Evolutionary conservation across 306 rosid genomes (phyloP), one percentile per base, ranked within the genome.

Genomic region (Prunus davidiana): DNA sequence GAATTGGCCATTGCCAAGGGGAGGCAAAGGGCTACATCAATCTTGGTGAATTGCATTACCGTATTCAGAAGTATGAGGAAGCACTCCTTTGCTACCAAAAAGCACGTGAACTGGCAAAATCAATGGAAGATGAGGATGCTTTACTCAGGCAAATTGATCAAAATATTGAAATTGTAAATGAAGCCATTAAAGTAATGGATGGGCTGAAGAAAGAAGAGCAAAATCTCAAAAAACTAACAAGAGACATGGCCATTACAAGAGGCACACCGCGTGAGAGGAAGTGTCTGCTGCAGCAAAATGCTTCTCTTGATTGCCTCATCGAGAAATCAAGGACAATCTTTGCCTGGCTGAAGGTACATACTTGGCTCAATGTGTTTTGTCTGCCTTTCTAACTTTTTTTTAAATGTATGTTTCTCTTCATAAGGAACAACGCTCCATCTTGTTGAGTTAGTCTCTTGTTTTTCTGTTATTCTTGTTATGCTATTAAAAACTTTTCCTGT

Each of bases 1-100:
- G 83, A 69, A 92, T 92, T 68, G 91, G 86, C 66, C 98, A 89
- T 75, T 34, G 86, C 71, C 92, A 90, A 87, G 98, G 97, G 71
- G 98, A 90, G 81, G 97, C 98, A 6, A 95, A 92, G 83, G 98
- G 97, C 38, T 95, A 85, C 57, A 86, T 89, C 41, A 95, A 92
- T 84, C 90, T 90, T 16, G 98, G 92, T 52, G 91, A 92, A 76
- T 67, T 90, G 82, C 88, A 89, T 88, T 86, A 86, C 78, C 87
- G 86, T 88, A 84, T 75, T 68, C 97, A 89, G 79, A 92, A 80
- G 85, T 95, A 89, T 50, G 91, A 90, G 24, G 92, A 90, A 10
- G 97, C 96, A 2, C 69, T 46, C 52, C 74, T 70, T 68, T 92
- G 75, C 85, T 95, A 92, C 28, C 72, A 84, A 62, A 92, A 79